Evolutionary conservation across 805 yeast genomes (phyloP).

Genomic region (Zygosaccharomyces lentus): DNA sequence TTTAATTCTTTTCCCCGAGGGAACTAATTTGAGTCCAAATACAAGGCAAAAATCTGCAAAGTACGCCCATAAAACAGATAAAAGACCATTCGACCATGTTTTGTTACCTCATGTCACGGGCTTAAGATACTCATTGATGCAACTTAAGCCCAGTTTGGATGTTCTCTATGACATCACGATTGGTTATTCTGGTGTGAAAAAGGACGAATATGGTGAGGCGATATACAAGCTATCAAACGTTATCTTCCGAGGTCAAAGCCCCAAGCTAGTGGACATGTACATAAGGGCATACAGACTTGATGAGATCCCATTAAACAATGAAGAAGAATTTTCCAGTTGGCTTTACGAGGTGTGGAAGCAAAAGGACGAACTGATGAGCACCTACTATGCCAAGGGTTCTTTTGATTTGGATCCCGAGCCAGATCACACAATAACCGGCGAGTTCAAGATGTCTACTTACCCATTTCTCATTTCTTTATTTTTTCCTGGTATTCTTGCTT

Average conservation of each 20-base stretch:
- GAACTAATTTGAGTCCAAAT: conserved; percentile 73
- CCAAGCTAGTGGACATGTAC: conserved; percentile 60
- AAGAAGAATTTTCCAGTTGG: conserved; percentile 72
- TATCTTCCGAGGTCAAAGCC: conserved; percentile 68
- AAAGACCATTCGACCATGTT: conserved; percentile 53
- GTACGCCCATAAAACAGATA: conserved; percentile 52
- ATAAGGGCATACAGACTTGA: conserved; percentile 52
- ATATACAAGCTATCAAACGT: conserved; percentile 59
- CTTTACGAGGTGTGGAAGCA: conserved; percentile 64
- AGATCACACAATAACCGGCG: conserved; percentile 19
- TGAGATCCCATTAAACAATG: conserved; percentile 60
- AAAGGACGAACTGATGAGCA: conserved; percentile 70
- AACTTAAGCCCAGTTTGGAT: conserved; percentile 49
- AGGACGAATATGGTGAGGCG: conserved; percentile 71
- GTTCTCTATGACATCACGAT: conserved; percentile 77
- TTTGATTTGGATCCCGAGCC: conserved; percentile 35
- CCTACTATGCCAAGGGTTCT: conserved; percentile 52
- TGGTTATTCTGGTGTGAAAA: conserved; percentile 68
- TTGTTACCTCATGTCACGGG: conserved; percentile 85
- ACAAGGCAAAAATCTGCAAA: conserved; percentile 55
- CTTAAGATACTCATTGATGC: conserved; percentile 57
- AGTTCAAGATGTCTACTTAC: conserved; percentile 20
- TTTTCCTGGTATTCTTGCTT: conserved; percentile 10
- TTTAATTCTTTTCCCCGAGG: conserved; percentile 86
- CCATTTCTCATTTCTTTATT: conserved; percentile 8